A percentile compares a stretch with the other conserved stretches of the same genome.
Conservation (phyloP, 2,329 filamentous ascomycete species). For the Fusarium sp. region DNA sequence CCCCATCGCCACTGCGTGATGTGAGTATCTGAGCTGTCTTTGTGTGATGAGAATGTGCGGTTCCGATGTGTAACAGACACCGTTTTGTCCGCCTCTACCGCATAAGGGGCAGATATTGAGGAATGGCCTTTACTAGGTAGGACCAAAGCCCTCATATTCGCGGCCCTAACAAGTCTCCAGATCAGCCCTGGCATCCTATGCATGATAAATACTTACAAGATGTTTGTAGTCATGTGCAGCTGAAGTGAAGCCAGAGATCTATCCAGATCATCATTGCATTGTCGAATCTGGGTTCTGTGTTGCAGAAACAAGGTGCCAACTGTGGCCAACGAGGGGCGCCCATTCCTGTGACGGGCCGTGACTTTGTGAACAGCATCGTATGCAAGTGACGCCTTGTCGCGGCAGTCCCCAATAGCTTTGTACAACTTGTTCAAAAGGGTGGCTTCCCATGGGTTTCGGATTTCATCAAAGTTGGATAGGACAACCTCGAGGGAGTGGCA, state of each 20-base stretch:
- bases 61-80: not conserved
- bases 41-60: not conserved
- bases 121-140: too few species aligned
- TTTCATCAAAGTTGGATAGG: not conserved
- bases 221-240: not conserved
- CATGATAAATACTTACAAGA: not conserved
- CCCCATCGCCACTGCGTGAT: not conserved
- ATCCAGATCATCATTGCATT: not conserved
- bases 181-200: not conserved
- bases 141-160: not conserved
- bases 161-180: not conserved
- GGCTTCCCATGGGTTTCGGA: not conserved
- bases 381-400: not conserved
- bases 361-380: not conserved
- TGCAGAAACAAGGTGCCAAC: conserved; percentile 2
- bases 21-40: not conserved
- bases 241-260: not conserved
- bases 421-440: not conserved
- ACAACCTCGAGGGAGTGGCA: not conserved
- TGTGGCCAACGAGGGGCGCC: not conserved
- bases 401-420: not conserved
- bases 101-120: not conserved
- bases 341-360: not conserved
- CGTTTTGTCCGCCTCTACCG: not conserved
- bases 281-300: not conserved